Base-by-base conservation (phyloP, 148 eudicot genomes). In the Spergularia bocconei region DNA sequence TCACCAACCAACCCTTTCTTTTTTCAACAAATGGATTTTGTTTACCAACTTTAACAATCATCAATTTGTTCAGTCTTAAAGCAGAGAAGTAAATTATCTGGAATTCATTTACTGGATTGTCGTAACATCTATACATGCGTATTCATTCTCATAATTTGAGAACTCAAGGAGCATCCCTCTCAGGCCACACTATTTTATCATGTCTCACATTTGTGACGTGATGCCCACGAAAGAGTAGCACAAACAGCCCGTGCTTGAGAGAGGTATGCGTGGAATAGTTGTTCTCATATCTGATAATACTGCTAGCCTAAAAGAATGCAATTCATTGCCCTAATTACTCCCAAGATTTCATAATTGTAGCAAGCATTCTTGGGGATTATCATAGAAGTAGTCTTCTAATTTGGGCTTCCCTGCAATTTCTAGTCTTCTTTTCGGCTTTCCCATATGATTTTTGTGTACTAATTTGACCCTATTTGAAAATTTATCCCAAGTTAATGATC, bases 321-420 rank as follows among this genome's bases (percentile, higher is more conserved):
- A n/a, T 56, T 56, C n/a, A n/a, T 56, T 16, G 23, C 17, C n/a
- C 17, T 17, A 55, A 55, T 15, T 7, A 55, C 59, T 19, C 59
- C 15, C 19, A 33, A 15, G 41, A 58, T 55, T 62, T 10, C 54
- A 47, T 38, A 9, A 60, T 10, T 63, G 47, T 2, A 38, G 71
- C 21, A 89, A 74, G 69, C 93, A 90, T 76, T 90, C 93, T 1
- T 87, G 75, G 7, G 93, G 93, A 60, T 90, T 90, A 33, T 87
- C 76, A 54, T 87, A 85, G 57, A 90, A 90, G 70, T 84, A 90
- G 52, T 90, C 91, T 76, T 88, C 91, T 53, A 86, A 83, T 76
- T 90, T 90, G 2, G 93, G 91, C 59, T 82, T 84, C 21, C 79
- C 88, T n/a, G 80, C 64, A 47, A 84, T 79, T 62, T 76, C 72